Percentiles rank a stretch among this genome's conserved stretches.
Conservation (phyloP, 2,329 filamentous ascomycete species). For the Botrytis elliptica region DNA sequence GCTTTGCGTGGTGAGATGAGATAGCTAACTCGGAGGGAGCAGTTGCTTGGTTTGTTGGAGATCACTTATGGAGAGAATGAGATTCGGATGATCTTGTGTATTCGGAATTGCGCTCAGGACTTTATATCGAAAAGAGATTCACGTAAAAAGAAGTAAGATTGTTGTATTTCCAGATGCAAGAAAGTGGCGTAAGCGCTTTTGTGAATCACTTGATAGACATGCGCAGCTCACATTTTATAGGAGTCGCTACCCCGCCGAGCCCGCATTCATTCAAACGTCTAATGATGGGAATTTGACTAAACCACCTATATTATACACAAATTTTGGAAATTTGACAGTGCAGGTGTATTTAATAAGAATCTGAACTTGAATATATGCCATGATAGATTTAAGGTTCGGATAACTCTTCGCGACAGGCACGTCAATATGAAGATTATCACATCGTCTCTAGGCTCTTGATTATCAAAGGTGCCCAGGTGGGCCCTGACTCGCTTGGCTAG, state of each 20-base stretch:
- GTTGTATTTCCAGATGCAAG: not conserved
- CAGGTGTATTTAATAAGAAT: not conserved
- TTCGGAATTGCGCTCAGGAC: not conserved
- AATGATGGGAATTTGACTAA: not conserved
- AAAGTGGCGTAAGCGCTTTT: not conserved
- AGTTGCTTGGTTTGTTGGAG: not conserved
- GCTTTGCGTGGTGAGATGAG: not conserved
- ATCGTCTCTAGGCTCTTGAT: not conserved
- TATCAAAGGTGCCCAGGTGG: not conserved
- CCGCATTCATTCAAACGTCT: not conserved
- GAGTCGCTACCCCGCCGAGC: not conserved
- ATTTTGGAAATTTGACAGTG: not conserved
- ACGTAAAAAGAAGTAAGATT: not conserved
- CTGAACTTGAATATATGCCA: not conserved
- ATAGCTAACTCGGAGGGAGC: not conserved
- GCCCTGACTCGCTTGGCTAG: not conserved
- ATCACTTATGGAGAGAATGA: not conserved
- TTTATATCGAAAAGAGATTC: not conserved
- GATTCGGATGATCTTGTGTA: not conserved
- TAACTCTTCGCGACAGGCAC: not conserved
- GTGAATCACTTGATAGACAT: not conserved
- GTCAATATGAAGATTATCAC: not conserved
- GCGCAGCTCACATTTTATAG: not conserved
- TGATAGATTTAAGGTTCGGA: not conserved
- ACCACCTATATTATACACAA: too few species aligned